These are phyloP conservation scores for Aspergillus sclerotialis DNA, from an alignment of 2,329 filamentous ascomycete species.

Conservation along the genomic window DNA sequence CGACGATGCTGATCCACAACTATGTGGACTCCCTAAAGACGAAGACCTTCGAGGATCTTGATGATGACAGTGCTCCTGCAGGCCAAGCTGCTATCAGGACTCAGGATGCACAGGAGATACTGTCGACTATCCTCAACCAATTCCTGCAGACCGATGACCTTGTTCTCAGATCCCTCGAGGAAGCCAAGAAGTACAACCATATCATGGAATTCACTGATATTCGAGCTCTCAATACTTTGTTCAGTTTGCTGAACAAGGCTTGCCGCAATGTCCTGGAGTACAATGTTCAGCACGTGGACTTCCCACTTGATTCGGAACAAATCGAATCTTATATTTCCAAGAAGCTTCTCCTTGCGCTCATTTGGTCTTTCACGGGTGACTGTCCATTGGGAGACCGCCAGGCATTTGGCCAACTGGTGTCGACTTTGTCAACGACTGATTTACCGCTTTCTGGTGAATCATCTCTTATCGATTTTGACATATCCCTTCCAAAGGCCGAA, in stretches of 20 bases:
- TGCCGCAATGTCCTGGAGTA: conserved; percentile 92
- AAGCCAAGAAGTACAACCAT: conserved; percentile 74
- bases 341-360: conserved; percentile 83
- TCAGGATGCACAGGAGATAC: conserved; percentile 67
- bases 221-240: conserved; percentile 83
- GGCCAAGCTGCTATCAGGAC: conserved; percentile 72
- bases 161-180: conserved; percentile 66
- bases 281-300: conserved; percentile 89
- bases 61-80: conserved; percentile 77
- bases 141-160: conserved; percentile 75
- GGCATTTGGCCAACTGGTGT: conserved; percentile 76
- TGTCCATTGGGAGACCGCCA: conserved; percentile 86
- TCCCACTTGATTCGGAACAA: conserved; percentile 83
- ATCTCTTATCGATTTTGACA: conserved; percentile 91
- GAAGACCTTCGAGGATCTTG: conserved; percentile 85
- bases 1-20: conserved; percentile 85
- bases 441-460: conserved; percentile 70
- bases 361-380: conserved; percentile 95
- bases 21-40: conserved; percentile 79
- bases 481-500: conserved; percentile 74
- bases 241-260: conserved; percentile 90
- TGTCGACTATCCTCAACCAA: conserved; percentile 70
- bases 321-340: conserved; percentile 85
- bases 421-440: conserved; percentile 76
- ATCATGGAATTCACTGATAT: conserved; percentile 98